phyloP scores from a whole-genome alignment of 2,329 filamentous ascomycete genomes.

The Purpureocillium takamizusanense region DNA sequence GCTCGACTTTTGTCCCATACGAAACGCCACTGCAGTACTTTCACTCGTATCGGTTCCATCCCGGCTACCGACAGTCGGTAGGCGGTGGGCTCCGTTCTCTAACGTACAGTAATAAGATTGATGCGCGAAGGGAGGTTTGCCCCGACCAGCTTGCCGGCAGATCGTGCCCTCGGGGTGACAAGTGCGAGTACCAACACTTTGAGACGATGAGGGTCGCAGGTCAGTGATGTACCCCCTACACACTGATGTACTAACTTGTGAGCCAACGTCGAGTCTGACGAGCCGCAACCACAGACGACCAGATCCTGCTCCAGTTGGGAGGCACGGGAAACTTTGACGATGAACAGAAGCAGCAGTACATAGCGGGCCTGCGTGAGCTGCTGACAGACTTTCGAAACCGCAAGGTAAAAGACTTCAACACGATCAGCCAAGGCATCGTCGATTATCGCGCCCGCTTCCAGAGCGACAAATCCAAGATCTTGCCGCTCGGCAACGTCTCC shows the following conservation, averaged over 20 bases:
- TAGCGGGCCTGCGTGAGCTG: constrained; percentile 50
- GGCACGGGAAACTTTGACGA: constrained; percentile 54
- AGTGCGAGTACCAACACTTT: constrained; percentile 77
- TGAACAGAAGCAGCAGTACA: constrained; percentile 53
- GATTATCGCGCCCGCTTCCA: constrained; percentile 57
- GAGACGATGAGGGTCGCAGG: constrained; percentile 26
- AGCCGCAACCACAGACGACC: constrained; percentile 49
- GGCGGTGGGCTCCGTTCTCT: constrained; percentile 74
- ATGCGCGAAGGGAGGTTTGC: constrained; percentile 66
- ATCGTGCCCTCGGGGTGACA: constrained; percentile 58
- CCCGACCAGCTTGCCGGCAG: constrained; percentile 63
- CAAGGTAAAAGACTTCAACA: constrained; percentile 56
- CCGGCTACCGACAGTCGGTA: constrained; percentile 60
- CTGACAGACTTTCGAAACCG: constrained; percentile 50
- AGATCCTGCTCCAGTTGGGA: constrained; percentile 64
- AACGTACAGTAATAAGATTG: constrained; percentile 89
- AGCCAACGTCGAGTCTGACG: constrained; percentile 38
- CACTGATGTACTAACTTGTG: constrained; percentile 7
- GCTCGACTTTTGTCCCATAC: constrained; percentile 49
- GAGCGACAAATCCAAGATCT: constrained; percentile 53
- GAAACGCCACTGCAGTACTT: constrained; percentile 76
- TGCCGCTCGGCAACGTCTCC: constrained; percentile 44
- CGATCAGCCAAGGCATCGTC: constrained; percentile 58
- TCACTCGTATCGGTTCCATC: constrained; percentile 84
- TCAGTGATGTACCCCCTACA: constrained; percentile 17